These are phyloP conservation scores for Podospora pseudopauciseta DNA, from an alignment of 495 filamentous ascomycete genomes.

Conservation along the genomic window DNA sequence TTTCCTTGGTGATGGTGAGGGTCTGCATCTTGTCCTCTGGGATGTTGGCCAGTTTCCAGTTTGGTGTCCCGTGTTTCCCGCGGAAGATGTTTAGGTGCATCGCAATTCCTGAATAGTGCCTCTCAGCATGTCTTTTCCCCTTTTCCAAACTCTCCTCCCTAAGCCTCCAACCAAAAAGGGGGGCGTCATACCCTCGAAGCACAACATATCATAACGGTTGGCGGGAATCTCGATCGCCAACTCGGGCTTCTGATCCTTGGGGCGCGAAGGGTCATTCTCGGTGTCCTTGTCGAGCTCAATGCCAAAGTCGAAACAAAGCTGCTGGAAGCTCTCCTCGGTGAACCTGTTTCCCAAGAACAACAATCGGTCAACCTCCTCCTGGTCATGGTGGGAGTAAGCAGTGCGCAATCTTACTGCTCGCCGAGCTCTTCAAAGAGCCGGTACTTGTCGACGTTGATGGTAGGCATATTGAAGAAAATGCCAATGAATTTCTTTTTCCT, in stretches of 20 bases:
- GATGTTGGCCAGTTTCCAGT: slow-evolving; percentile 69
- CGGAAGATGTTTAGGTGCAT: slow-evolving; percentile 95
- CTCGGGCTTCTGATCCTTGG: slow-evolving; percentile 81
- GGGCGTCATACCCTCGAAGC: slow-evolving; percentile 66
- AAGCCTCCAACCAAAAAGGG: not conserved
- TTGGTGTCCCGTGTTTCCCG: slow-evolving; percentile 66
- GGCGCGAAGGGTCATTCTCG: slow-evolving; percentile 57
- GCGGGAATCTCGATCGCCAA: slow-evolving; percentile 98
- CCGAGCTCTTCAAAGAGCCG: slow-evolving; percentile 90
- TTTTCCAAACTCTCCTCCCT: not conserved
- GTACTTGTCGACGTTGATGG: slow-evolving; percentile 91
- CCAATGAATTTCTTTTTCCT: not conserved
- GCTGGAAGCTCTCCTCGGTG: slow-evolving; percentile 90
- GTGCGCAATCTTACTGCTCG: slow-evolving; percentile 59
- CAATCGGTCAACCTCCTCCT: slow-evolving; percentile 8
- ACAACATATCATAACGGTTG: slow-evolving; percentile 98
- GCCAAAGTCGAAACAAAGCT: slow-evolving; percentile 97
- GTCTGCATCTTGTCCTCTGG: slow-evolving; percentile 69
- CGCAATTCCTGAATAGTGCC: slow-evolving; percentile 56
- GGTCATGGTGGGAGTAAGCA: slow-evolving; percentile 27
- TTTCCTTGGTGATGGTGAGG: slow-evolving; percentile 77
- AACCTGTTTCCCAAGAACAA: slow-evolving; percentile 50
- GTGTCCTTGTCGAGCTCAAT: slow-evolving; percentile 98
- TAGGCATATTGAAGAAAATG: slow-evolving; percentile 62
- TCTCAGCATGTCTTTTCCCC: slow-evolving; percentile 7